These are phyloP conservation scores for Vigna radiata DNA, from an alignment of 306 rosid species.

Conservation along the genomic window DNA sequence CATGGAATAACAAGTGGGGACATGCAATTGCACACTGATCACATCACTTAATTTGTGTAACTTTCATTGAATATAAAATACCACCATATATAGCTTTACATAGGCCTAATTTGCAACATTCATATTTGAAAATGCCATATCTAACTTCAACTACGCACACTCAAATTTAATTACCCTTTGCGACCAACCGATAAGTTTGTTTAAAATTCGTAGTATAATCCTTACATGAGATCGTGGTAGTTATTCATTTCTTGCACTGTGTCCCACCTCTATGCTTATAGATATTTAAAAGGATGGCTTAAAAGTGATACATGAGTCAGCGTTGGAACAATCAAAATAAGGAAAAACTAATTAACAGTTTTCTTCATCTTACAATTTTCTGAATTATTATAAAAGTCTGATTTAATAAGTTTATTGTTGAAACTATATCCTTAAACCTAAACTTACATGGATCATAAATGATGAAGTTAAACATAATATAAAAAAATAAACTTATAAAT, in stretches of 20 bases:
- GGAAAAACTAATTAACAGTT: no score
- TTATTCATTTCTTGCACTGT: background rate
- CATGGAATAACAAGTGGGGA: background rate
- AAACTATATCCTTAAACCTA: no score
- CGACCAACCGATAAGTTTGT: conserved; percentile 1
- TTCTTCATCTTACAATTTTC: no score
- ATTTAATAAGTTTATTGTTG: no score
- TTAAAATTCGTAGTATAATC: background rate
- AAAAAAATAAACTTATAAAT: no score
- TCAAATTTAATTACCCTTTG: background rate
- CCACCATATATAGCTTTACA: background rate
- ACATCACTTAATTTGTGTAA: background rate
- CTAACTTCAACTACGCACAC: no score
- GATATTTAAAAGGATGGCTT: background rate
- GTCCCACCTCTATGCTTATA: background rate
- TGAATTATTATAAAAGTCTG: no score
- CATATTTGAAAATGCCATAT: background rate
- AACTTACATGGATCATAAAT: no score
- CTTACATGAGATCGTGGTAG: background rate
- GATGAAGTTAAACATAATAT: no score
- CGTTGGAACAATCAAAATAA: background rate
- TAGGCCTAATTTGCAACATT: background rate
- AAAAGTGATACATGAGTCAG: background rate
- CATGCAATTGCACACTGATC: background rate
- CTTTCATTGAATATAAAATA: background rate